Evolutionary conservation across 164 flowering plant genomes (phyloP), one percentile per base, ranked within the genome.

Genomic region (Piper longum): DNA sequence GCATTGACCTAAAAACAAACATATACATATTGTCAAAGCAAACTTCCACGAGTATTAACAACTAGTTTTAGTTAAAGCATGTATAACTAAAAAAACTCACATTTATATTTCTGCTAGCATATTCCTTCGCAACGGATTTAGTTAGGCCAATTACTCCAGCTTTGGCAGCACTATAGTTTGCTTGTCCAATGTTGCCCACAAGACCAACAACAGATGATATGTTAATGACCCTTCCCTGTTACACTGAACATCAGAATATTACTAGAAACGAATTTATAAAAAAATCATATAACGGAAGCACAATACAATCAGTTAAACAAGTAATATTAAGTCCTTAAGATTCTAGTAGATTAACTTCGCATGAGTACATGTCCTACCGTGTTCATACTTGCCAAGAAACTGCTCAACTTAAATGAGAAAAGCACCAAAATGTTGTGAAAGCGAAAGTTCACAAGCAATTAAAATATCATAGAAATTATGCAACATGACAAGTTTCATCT

Each of bases 81-180:
- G 5, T 2, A 60, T 36, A 36, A 5, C 2, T 26, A 41, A 12
- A 55, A 55, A 70, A 45, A 67, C 86, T 80, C 68, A 91, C 97
- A 78, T 82, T 88, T 65, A 93, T 83, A 65, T 81, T 85, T 68
- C 97, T 82, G 81, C 95, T 78, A 39, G 97, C 74, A 70, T 87
- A 88, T 69, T 95, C 99, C 79, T 80, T 91, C 42, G 97, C 99
- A 69, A 87, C 93, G 61, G 81, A 63, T 75, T 91, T 95, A 59
- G 97, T 89, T 16, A 95, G 72, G 62, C 99, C 97, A 81, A 93
- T 88, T 43, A 93, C 99, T 16, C 97, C 99, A 19, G 99, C 99
- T 77, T 95, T 95, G 62, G 99, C 95, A 70, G 99, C 97, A 81
- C 93, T 83, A 66, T 91, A 91, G 71, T 95, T 95, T 66, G 99